Percentiles rank a stretch among this genome's conserved stretches.
These are phyloP conservation scores for Penicillium subrubescens DNA, from an alignment of 495 filamentous ascomycete genomes.

Conservation along the genomic window DNA sequence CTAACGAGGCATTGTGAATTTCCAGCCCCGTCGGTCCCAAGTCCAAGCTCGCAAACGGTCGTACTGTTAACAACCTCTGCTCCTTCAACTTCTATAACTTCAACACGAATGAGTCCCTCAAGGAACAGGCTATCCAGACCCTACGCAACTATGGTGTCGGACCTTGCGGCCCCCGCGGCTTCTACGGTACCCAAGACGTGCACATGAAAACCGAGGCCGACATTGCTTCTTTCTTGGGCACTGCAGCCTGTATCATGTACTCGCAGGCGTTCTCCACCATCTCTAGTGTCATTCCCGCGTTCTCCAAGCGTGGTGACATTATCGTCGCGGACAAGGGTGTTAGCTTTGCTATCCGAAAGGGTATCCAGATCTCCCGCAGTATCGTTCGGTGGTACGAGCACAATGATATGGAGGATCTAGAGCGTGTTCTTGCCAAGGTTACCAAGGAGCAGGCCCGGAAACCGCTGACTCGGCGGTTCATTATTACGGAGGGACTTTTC, in stretches of 20 bases:
- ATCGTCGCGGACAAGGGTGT: conserved; percentile 97
- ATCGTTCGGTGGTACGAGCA: conserved; percentile 93
- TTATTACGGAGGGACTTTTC: conserved; percentile 94
- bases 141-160: conserved; percentile 95
- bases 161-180: conserved; percentile 92
- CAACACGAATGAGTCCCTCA: conserved; percentile 84
- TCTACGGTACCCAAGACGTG: conserved; percentile 98
- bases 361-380: conserved; percentile 89
- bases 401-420: conserved; percentile 92
- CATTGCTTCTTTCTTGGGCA: conserved; percentile 85
- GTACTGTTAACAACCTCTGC: conserved; percentile 87
- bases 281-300: conserved; percentile 89
- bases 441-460: conserved; percentile 85
- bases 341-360: conserved; percentile 92
- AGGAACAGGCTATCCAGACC: conserved; percentile 91
- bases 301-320: conserved; percentile 95
- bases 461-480: conserved; percentile 88
- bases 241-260: conserved; percentile 88
- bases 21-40: conserved; percentile 84
- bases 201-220: conserved; percentile 97
- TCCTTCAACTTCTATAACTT: conserved; percentile 98
- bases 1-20: conserved; percentile 18
- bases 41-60: conserved; percentile 83
- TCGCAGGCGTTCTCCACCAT: conserved; percentile 95
- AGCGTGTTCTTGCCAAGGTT: conserved; percentile 81